Evolutionary conservation across 2,329 filamentous ascomycete genomes (phyloP).

Genomic region (Byssoonygena ceratinophila): DNA sequence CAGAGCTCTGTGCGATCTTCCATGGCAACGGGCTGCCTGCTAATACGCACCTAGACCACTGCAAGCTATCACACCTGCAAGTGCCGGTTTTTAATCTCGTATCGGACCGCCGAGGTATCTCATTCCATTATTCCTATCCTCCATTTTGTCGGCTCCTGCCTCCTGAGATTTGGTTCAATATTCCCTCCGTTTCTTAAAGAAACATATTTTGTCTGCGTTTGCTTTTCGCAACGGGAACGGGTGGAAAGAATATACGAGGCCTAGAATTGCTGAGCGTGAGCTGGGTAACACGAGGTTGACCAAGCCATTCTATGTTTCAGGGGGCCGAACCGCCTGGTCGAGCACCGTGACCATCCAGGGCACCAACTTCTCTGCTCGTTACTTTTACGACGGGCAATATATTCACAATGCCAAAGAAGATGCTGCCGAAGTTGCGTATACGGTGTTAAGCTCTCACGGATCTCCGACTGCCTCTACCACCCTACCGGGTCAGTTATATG

Average conservation of each 20-base stretch:
- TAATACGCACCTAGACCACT: constrained; percentile 43
- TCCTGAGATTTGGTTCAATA: constrained; percentile 21
- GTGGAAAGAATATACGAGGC: constrained; percentile 17
- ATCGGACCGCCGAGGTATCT: constrained; percentile 61
- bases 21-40: constrained; percentile 12
- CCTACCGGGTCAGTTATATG: constrained; percentile 17
- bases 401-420: constrained; percentile 83
- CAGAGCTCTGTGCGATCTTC: constrained; percentile 20
- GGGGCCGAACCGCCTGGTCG: constrained; percentile 75
- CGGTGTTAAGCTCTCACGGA: constrained; percentile 24
- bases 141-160: constrained; percentile 13
- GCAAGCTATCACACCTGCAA: constrained; percentile 44
- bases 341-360: constrained; percentile 64
- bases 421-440: constrained; percentile 66
- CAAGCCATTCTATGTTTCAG: constrained; percentile 16
- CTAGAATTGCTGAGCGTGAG: constrained; percentile 9
- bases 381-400: constrained; percentile 85
- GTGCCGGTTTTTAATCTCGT: constrained; percentile 58
- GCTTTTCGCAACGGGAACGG: constrained; percentile 19
- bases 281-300: constrained; percentile 4
- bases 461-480: constrained; percentile 11
- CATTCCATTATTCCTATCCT: constrained; percentile 4
- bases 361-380: constrained; percentile 58
- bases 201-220: constrained; percentile 14
- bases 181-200: neutral